Evolutionary conservation across 805 yeast genomes (phyloP).

Genomic region (Hanseniaspora nectarophila): DNA sequence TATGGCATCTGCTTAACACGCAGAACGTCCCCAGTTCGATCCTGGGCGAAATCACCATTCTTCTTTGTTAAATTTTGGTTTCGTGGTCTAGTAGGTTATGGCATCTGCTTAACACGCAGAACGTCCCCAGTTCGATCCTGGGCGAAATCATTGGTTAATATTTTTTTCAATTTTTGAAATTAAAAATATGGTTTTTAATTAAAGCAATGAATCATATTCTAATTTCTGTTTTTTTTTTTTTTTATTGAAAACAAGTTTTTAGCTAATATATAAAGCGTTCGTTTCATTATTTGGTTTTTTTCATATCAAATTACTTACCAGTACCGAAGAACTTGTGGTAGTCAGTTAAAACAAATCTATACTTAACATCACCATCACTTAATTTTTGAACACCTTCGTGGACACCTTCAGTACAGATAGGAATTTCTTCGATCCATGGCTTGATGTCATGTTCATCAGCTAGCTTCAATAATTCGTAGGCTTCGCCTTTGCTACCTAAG

Average conservation of each 20-base stretch:
- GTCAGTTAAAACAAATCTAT: slow-evolving; percentile 51
- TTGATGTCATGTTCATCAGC: slow-evolving; percentile 47
- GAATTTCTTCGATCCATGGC: slow-evolving; percentile 54
- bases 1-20: slow-evolving; percentile 99
- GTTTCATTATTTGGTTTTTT: background rate
- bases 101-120: slow-evolving; percentile 99
- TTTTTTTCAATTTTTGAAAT: background rate
- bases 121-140: slow-evolving; percentile 99
- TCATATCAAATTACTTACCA: slow-evolving; percentile 18
- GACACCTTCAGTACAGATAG: slow-evolving; percentile 42
- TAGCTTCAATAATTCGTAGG: slow-evolving; percentile 51
- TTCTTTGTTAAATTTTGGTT: slow-evolving; percentile 38
- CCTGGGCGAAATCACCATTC: slow-evolving; percentile 94
- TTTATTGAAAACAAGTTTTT: too few relatives aligned
- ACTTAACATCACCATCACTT: slow-evolving; percentile 45
- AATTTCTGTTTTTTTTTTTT: too few relatives aligned
- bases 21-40: slow-evolving; percentile 99
- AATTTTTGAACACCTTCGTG: slow-evolving; percentile 45
- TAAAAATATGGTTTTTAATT: background rate
- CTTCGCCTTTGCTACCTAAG: slow-evolving; percentile 53
- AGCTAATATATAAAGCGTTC: background rate
- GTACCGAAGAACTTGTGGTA: slow-evolving; percentile 33
- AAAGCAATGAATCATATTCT: background rate
- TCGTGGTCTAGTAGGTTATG: slow-evolving; percentile 99
- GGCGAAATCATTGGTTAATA: slow-evolving; percentile 69